A percentile compares a stretch with the other conserved stretches of the same genome.
Evolutionary conservation across 129 eudicot species (phyloP).

Genomic region (Saposhnikovia divaricata): DNA sequence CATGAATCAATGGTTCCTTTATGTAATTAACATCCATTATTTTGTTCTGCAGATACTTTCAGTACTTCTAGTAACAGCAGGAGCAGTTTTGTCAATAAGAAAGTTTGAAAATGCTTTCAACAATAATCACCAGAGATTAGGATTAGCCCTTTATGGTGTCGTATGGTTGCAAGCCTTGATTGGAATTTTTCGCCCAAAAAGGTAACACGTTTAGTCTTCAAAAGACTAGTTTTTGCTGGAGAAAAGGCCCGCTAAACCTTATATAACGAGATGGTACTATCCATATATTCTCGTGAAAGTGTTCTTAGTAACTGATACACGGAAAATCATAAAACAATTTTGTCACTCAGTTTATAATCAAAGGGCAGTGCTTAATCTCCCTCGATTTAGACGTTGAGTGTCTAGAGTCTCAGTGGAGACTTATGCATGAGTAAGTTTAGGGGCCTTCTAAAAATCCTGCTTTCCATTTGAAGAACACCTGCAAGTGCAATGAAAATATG

Average conservation of each 20-base stretch:
- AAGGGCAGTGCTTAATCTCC: not conserved
- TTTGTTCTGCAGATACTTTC: constrained; percentile 45
- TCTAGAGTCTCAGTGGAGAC: no score
- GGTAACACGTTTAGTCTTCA: not conserved
- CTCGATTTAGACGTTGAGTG: not conserved
- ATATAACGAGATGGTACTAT: not conserved
- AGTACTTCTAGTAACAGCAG: constrained; percentile 53
- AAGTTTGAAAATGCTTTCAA: constrained; percentile 66
- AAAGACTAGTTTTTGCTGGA: not conserved
- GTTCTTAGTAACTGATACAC: not conserved
- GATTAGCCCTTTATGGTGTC: constrained; percentile 63
- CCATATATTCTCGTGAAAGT: not conserved
- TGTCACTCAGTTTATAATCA: not conserved
- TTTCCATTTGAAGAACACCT: not conserved
- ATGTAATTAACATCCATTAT: not conserved
- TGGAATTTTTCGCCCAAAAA: constrained; percentile 61
- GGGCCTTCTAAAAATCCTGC: not conserved
- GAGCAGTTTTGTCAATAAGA: constrained; percentile 60
- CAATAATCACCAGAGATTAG: constrained; percentile 75
- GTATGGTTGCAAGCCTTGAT: constrained; percentile 52
- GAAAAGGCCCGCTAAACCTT: not conserved
- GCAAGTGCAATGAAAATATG: not conserved
- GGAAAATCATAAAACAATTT: not conserved
- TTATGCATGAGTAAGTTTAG: not conserved
- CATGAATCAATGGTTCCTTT: not conserved